Percentiles rank a stretch among this genome's conserved stretches.
Evolutionary conservation across 2,329 filamentous ascomycete species (phyloP).

Genomic region (Leptodontidium sp.): DNA sequence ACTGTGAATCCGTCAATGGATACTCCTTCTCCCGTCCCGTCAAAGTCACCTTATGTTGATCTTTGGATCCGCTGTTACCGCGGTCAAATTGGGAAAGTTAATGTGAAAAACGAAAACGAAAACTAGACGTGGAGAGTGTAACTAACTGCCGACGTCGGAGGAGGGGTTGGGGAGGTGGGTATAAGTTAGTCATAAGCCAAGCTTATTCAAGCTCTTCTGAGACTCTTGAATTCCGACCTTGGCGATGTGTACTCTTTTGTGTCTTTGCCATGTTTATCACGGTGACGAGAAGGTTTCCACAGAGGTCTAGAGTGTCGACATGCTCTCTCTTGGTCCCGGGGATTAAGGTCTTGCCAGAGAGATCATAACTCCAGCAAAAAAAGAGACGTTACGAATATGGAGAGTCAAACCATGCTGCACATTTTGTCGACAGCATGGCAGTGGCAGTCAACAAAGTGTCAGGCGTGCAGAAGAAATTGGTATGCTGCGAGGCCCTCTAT

Average conservation of each 20-base stretch:
- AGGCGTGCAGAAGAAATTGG: background rate
- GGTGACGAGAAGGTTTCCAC: background rate
- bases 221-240: background rate
- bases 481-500: too few relatives aligned
- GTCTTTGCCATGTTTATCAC: too few relatives aligned
- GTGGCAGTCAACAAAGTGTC: background rate
- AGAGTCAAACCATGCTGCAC: background rate
- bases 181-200: conserved; percentile 10
- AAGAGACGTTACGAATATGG: too few relatives aligned
- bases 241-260: background rate
- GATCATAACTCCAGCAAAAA: too few relatives aligned
- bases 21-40: background rate
- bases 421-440: background rate
- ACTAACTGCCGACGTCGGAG: conserved; percentile 11
- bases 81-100: background rate
- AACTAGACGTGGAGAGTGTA: background rate
- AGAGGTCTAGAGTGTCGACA: background rate
- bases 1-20: background rate
- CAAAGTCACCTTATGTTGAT: background rate
- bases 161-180: background rate
- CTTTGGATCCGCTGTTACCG: background rate
- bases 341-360: background rate
- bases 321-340: background rate
- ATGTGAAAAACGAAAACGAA: background rate
- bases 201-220: conserved; percentile 9